Conservation (phyloP, 352 stramenopile species). For the Pythium monospermum region DNA sequence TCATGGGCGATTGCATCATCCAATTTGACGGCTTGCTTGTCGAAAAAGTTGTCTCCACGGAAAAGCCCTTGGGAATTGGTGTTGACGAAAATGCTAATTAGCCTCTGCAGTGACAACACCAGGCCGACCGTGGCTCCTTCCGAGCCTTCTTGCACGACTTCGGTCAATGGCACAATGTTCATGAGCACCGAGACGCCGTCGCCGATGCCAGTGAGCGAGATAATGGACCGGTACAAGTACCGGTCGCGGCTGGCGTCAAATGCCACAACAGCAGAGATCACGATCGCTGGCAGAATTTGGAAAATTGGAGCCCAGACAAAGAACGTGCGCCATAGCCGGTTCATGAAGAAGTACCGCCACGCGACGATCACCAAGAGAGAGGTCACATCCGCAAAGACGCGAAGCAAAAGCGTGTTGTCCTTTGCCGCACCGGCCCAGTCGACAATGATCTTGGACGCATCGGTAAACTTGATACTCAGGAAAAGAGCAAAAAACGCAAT, state of each 20-base stretch:
- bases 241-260: slow-evolving; percentile 9
- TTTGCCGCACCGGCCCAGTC: slow-evolving; percentile 33
- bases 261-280: slow-evolving; percentile 9
- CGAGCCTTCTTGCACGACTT: slow-evolving; percentile 27
- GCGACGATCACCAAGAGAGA: slow-evolving; percentile 12
- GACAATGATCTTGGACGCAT: slow-evolving; percentile 28
- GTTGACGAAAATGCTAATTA: slow-evolving; percentile 37
- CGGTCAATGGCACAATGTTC: slow-evolving; percentile 52
- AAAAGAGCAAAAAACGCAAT: slow-evolving; percentile 25
- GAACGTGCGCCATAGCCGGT: slow-evolving; percentile 18
- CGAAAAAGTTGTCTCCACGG: slow-evolving; percentile 26
- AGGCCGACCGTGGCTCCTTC: slow-evolving; percentile 25
- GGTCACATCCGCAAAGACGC: slow-evolving; percentile 5
- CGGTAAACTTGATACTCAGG: slow-evolving; percentile 41
- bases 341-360: slow-evolving; percentile 20
- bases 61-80: slow-evolving; percentile 27
- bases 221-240: slow-evolving; percentile 19
- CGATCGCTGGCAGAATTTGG: slow-evolving; percentile 11
- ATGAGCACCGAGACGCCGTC: slow-evolving; percentile 37
- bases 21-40: slow-evolving; percentile 4
- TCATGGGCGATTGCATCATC: slow-evolving; percentile 15
- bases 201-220: slow-evolving; percentile 38
- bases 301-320: slow-evolving; percentile 16
- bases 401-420: slow-evolving; percentile 36
- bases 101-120: slow-evolving; percentile 44